phyloP scores from a whole-genome alignment of 1,284 basidiomycete species.

The Microbotryum scabiosae region DNA sequence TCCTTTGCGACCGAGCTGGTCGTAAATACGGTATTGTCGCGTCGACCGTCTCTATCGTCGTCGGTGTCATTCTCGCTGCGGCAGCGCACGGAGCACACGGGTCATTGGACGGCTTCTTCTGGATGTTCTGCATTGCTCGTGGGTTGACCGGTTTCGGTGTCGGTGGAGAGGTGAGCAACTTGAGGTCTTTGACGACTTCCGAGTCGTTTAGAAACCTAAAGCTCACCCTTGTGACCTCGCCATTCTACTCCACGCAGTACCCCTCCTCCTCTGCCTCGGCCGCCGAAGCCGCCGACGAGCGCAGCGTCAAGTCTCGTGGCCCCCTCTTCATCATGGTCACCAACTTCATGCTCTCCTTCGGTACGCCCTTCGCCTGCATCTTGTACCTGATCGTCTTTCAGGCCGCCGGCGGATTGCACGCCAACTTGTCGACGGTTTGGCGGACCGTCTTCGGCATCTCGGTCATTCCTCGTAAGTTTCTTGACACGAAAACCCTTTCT shows the following conservation, averaged over 20 bases:
- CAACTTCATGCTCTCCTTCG: slow-evolving; percentile 44
- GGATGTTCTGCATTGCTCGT: slow-evolving; percentile 65
- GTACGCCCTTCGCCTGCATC: slow-evolving; percentile 59
- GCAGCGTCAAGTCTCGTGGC: slow-evolving; percentile 53
- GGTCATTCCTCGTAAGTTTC: slow-evolving; percentile 47
- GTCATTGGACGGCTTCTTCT: slow-evolving; percentile 53
- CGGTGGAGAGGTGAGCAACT: slow-evolving; percentile 33
- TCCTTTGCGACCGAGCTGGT: slow-evolving; percentile 44
- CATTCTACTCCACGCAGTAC: slow-evolving; percentile 52
- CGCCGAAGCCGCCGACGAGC: slow-evolving; percentile 65
- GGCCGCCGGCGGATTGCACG: slow-evolving; percentile 51
- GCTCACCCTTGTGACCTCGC: too few relatives aligned
- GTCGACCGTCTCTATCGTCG: slow-evolving; percentile 60
- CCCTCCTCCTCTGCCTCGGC: slow-evolving; percentile 61
- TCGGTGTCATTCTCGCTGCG: slow-evolving; percentile 62
- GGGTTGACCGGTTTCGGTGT: slow-evolving; percentile 57
- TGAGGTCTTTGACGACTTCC: slow-evolving; percentile 45
- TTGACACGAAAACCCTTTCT: neutral
- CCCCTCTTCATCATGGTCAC: slow-evolving; percentile 54
- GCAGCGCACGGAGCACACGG: slow-evolving; percentile 59
- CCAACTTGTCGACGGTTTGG: slow-evolving; percentile 63
- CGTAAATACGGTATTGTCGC: slow-evolving; percentile 61
- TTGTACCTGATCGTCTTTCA: slow-evolving; percentile 63
- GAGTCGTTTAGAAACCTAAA: too few relatives aligned
- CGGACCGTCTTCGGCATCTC: slow-evolving; percentile 65